Evolutionary conservation across 2,329 filamentous ascomycete genomes (phyloP), one percentile per base, ranked within the genome.

Genomic region (Cladosporium sp.): DNA sequence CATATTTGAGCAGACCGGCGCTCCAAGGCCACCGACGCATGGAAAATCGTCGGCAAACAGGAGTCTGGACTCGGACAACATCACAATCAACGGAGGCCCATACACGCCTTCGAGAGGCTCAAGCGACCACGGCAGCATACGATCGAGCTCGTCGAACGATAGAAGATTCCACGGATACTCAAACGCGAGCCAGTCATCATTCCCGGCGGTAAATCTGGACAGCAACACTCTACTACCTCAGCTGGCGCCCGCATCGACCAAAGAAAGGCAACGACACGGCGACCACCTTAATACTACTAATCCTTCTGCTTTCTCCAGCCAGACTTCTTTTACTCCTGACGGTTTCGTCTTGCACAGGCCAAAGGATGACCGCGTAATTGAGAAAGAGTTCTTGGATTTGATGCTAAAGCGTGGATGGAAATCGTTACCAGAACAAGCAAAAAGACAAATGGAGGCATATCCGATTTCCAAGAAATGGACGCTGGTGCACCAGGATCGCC

Each of bases 401-500:
- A 98, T 99, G 95, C 92, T 96, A 75, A 97, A 97, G 81, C 88
- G 95, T 80, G 95, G 94, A 70, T 98, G 93, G 92, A 95, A 97
- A 81, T 96, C 96, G 78, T 83, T 99, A 70, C 95, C 95, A 5
- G 95, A 99, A 75, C 92, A 97, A 81, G 95, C 95, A 34, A 88
- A 91, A 72, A 86, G 94, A 68, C 95, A 98, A 82, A 98, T 99
- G 94, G 87, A 95, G 80, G 93, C 93, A 44, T 98, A 99, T 77
- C 92, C 93, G 15, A 87, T 95, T 10, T 87, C 89, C 70, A 98
- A 98, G 84, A 99, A 98, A 80, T 99, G 95, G 95, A 97, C 93
- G 1, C 82, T 99, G 67, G 91, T 99, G 61, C 91, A 98, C 77
- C 94, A 99, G 80, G 95, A 99, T 80, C 90, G 92, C 68, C 84